Percentiles rank a stretch among this genome's conserved stretches.
Conservation (phyloP, 257 asterid species). For the Nemophila menziesii region DNA sequence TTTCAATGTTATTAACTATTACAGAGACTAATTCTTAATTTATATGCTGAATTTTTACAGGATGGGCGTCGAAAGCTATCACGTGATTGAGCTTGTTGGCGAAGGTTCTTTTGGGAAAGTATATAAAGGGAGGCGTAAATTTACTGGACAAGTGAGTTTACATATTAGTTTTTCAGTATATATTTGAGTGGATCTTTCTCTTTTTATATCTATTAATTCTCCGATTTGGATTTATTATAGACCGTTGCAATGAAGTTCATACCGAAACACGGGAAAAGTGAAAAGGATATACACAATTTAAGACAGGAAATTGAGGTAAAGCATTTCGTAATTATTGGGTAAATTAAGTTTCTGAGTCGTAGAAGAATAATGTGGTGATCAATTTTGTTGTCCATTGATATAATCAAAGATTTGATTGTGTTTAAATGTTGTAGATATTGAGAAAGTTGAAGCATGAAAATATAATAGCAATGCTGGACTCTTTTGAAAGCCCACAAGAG, state of each 20-base stretch:
- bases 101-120: slow-evolving; percentile 99
- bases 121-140: slow-evolving; percentile 93
- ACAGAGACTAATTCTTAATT: background rate
- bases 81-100: slow-evolving; percentile 90
- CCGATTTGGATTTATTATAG: slow-evolving; percentile 25
- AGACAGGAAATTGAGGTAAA: slow-evolving; percentile 93
- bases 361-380: background rate
- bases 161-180: background rate
- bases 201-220: background rate
- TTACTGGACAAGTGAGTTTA: slow-evolving; percentile 64
- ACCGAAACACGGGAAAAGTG: slow-evolving; percentile 87
- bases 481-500: slow-evolving; percentile 93
- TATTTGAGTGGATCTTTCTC: background rate
- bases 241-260: slow-evolving; percentile 95
- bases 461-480: slow-evolving; percentile 88
- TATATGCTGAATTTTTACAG: slow-evolving; percentile 1
- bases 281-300: slow-evolving; percentile 77
- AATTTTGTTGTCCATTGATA: background rate
- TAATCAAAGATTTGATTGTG: slow-evolving; percentile 1
- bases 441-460: slow-evolving; percentile 92
- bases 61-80: slow-evolving; percentile 84
- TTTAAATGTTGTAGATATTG: slow-evolving; percentile 48
- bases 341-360: background rate
- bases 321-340: background rate
- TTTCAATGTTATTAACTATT: background rate